phyloP scores from a whole-genome alignment of 192 early-diverging fungal genomes.

The Pilobolus umbonatus region DNA sequence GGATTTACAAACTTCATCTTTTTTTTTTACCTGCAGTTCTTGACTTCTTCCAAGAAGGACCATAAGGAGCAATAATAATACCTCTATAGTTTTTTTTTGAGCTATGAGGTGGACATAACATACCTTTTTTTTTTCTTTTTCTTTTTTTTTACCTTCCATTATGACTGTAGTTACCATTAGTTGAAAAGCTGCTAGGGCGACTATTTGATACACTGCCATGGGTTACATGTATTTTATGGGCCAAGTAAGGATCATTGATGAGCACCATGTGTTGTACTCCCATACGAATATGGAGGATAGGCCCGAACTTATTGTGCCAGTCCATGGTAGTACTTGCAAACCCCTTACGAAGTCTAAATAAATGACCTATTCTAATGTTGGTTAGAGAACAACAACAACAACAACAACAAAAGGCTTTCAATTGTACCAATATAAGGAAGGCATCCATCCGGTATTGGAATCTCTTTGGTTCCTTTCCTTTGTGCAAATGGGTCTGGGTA shows the following conservation, averaged over 20 bases:
- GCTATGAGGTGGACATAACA: too few species aligned
- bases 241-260: not conserved
- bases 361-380: too few species aligned
- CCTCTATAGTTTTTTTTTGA: not conserved
- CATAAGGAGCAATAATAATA: not conserved
- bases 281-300: not conserved
- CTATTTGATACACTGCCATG: not conserved
- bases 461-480: not conserved
- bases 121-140: too few species aligned
- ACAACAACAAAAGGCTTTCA: too few species aligned
- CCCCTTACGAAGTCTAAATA: not conserved
- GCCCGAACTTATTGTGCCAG: not conserved
- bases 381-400: too few species aligned
- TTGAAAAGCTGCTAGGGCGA: not conserved
- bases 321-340: not conserved
- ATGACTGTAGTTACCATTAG: not conserved
- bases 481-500: not conserved
- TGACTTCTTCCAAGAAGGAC: not conserved
- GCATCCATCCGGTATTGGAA: not conserved
- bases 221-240: slow-evolving; percentile 8
- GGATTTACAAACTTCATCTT: too few species aligned
- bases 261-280: slow-evolving; percentile 1
- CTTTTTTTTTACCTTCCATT: not conserved
- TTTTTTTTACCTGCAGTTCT: slow-evolving; percentile 21
- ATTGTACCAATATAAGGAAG: slow-evolving; percentile 2